phyloP scores from a whole-genome alignment of 345 rosid species.

The Lenwebbia sp. region DNA sequence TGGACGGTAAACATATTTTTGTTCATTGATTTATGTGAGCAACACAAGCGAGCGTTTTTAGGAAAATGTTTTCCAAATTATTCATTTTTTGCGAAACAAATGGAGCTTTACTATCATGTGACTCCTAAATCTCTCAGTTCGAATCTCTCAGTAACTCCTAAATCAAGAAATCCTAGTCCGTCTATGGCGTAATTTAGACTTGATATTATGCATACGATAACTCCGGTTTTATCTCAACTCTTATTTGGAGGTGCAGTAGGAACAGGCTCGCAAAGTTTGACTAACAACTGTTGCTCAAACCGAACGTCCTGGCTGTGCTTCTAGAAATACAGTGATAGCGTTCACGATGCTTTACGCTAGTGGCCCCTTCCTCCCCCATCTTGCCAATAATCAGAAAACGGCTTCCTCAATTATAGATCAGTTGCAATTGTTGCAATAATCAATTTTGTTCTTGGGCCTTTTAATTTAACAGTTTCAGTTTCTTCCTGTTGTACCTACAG shows the following conservation, averaged over 20 bases:
- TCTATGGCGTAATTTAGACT: neutral
- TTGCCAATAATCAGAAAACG: neutral
- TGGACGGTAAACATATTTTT: too few species aligned
- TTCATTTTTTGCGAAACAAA: too few species aligned
- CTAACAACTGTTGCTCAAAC: neutral
- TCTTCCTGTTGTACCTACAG: neutral
- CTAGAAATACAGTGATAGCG: neutral
- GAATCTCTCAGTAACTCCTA: neutral
- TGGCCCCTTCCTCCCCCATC: neutral
- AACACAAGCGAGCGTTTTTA: too few species aligned
- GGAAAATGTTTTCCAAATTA: too few species aligned
- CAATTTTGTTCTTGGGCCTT: neutral
- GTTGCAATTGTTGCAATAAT: neutral
- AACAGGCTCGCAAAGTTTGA: neutral
- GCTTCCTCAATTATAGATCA: neutral
- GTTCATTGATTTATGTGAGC: too few species aligned
- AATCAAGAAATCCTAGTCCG: neutral
- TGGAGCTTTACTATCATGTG: neutral
- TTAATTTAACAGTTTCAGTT: neutral
- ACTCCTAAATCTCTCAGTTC: too few species aligned
- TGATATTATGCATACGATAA: neutral
- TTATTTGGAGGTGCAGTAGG: neutral
- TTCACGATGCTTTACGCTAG: neutral
- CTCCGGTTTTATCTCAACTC: neutral
- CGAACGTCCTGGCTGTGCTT: neutral